These are phyloP conservation scores for Scheffersomyces stipitis DNA, from an alignment of 805 yeast genomes.

Conservation along the genomic window DNA sequence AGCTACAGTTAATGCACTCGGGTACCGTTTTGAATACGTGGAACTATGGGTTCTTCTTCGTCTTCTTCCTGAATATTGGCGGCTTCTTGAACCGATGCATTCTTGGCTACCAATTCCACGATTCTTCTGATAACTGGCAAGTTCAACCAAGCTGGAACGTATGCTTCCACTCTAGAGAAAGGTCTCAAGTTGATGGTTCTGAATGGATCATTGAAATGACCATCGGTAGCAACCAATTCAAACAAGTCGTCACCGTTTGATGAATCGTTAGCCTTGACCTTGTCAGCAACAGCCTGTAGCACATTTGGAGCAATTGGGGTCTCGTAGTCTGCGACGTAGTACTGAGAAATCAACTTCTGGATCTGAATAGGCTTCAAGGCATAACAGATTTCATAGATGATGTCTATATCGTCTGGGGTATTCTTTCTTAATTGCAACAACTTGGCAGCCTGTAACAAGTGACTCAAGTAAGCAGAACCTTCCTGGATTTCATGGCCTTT, in stretches of 20 bases:
- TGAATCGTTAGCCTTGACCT: slow-evolving; percentile 61
- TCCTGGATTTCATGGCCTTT: slow-evolving; percentile 88
- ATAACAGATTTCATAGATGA: slow-evolving; percentile 92
- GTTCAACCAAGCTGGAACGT: slow-evolving; percentile 92
- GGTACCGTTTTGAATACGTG: not conserved
- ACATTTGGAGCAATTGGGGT: slow-evolving; percentile 84
- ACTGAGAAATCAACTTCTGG: slow-evolving; percentile 86
- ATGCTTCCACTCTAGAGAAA: slow-evolving; percentile 79
- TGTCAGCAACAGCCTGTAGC: slow-evolving; percentile 75
- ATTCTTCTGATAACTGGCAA: slow-evolving; percentile 86
- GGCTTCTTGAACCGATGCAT: slow-evolving; percentile 68
- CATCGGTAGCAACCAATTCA: slow-evolving; percentile 66
- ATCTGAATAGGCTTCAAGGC: slow-evolving; percentile 93
- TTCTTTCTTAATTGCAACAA: slow-evolving; percentile 88
- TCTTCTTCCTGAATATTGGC: slow-evolving; percentile 11
- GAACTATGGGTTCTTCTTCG: slow-evolving; percentile 3
- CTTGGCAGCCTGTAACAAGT: slow-evolving; percentile 89
- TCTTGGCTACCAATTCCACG: slow-evolving; percentile 82
- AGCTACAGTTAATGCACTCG: not conserved
- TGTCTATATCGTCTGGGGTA: slow-evolving; percentile 84
- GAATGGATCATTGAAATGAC: slow-evolving; percentile 82
- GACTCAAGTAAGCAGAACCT: slow-evolving; percentile 80
- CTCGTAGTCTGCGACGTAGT: slow-evolving; percentile 91
- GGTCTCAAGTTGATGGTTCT: slow-evolving; percentile 72
- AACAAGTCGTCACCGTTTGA: slow-evolving; percentile 61